Percentiles rank a stretch among this genome's conserved stretches.
phyloP scores from a whole-genome alignment of 2,329 filamentous ascomycete genomes.

The Scedosporium boydii region DNA sequence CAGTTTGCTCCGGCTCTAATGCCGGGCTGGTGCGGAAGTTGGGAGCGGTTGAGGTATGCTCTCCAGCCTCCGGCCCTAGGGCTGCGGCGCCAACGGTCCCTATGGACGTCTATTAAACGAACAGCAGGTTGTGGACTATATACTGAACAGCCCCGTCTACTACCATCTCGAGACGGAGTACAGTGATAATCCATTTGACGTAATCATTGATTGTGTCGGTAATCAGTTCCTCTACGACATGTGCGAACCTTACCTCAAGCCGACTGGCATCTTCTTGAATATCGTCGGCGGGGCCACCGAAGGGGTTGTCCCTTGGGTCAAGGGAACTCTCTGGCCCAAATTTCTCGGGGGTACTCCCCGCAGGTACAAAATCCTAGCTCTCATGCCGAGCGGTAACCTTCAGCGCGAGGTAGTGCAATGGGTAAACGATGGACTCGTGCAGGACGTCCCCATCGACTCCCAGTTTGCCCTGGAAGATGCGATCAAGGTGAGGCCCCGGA shows the following conservation, averaged over 20 bases:
- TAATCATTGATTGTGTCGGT: constrained; percentile 15
- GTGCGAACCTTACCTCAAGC: constrained; percentile 14
- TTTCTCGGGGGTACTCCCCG: constrained; percentile 13
- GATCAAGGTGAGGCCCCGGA: constrained; percentile 5
- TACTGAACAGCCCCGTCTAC: constrained; percentile 12
- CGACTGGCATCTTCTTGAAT: constrained; percentile 12
- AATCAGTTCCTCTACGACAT: constrained; percentile 13
- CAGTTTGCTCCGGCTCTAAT: constrained; percentile 15
- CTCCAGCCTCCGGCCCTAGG: neutral
- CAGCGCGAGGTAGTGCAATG: constrained; percentile 8
- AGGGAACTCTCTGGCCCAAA: constrained; percentile 11
- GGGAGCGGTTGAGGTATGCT: constrained; percentile 16
- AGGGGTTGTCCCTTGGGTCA: constrained; percentile 10
- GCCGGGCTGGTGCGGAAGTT: constrained; percentile 13
- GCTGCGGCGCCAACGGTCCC: neutral
- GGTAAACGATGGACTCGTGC: constrained; percentile 8
- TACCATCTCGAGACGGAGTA: constrained; percentile 8
- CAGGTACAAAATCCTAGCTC: constrained; percentile 7
- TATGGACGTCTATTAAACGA: neutral
- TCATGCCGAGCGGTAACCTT: constrained; percentile 3
- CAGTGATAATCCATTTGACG: constrained; percentile 10
- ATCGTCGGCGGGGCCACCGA: constrained; percentile 13
- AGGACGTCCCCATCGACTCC: constrained; percentile 13
- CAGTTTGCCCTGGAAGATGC: constrained; percentile 12
- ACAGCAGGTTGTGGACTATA: constrained; percentile 15